Percentiles rank a stretch among this genome's conserved stretches.
phyloP scores from a whole-genome alignment of 208 protist species.

The Leishmania tropica region DNA sequence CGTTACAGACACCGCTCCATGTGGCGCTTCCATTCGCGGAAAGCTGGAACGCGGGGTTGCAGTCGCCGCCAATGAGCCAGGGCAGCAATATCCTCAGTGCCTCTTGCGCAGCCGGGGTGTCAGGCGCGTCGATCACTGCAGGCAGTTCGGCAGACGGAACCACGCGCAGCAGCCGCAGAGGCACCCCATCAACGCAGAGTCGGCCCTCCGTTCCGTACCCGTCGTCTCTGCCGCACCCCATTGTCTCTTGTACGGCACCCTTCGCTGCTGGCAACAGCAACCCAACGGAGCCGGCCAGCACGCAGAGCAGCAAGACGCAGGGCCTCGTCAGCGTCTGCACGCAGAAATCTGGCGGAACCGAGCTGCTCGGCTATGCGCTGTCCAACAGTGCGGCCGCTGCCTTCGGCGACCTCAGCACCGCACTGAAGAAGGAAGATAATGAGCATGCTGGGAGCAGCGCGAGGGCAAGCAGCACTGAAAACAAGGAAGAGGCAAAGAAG shows the following conservation, averaged over 20 bases:
- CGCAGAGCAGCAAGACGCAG: conserved; percentile 16
- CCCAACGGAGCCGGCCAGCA: conserved; percentile 11
- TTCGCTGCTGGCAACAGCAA: background rate
- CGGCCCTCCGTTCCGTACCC: conserved; percentile 6
- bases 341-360: conserved; percentile 31
- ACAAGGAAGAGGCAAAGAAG: background rate
- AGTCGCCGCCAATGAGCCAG: background rate
- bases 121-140: background rate
- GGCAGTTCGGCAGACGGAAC: background rate
- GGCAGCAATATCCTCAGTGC: conserved; percentile 5
- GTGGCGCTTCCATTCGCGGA: background rate
- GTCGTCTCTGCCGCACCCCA: conserved; percentile 12
- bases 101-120: background rate
- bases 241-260: conserved; percentile 3
- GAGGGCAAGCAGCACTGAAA: background rate
- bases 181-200: conserved; percentile 10
- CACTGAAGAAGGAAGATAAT: conserved; percentile 29
- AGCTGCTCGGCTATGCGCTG: conserved; percentile 36
- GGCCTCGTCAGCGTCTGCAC: conserved; percentile 28
- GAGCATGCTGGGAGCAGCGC: background rate
- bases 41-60: background rate
- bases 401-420: conserved; percentile 36
- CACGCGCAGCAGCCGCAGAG: background rate
- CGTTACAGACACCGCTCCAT: background rate
- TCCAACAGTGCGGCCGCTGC: conserved; percentile 32